phyloP scores from a whole-genome alignment of 73 alveolate species.

The Tetrahymena elliotti region DNA sequence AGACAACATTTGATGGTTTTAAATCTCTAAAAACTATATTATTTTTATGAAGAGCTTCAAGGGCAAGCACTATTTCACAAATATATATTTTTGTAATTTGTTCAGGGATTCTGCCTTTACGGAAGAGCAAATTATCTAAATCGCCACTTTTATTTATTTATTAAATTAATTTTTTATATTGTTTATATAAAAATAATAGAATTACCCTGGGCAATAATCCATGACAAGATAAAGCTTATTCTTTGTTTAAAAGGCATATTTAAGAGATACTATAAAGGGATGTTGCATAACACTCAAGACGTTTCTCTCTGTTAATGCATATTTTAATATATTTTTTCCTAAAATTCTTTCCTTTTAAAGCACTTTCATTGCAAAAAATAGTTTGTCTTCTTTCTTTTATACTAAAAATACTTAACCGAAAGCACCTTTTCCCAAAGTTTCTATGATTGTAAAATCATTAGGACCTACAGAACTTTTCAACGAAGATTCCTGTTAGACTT shows the following conservation, averaged over 20 bases:
- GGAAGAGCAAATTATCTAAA: slow-evolving; percentile 43
- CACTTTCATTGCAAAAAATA: slow-evolving; percentile 88
- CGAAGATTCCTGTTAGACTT: not conserved
- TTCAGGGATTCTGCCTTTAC: slow-evolving; percentile 33
- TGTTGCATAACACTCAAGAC: slow-evolving; percentile 75
- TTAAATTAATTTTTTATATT: not conserved
- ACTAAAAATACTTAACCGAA: slow-evolving; percentile 88
- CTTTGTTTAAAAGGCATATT: slow-evolving; percentile 83
- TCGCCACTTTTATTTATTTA: slow-evolving; percentile 44
- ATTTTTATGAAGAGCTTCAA: slow-evolving; percentile 15
- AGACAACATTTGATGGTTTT: slow-evolving; percentile 8
- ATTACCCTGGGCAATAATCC: slow-evolving; percentile 84
- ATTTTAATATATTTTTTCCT: slow-evolving; percentile 73
- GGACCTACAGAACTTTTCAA: slow-evolving; percentile 43
- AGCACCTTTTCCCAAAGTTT: slow-evolving; percentile 77
- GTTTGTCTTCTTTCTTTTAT: slow-evolving; percentile 60
- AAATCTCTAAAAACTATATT: slow-evolving; percentile 31
- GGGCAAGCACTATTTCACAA: slow-evolving; percentile 52
- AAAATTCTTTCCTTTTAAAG: slow-evolving; percentile 71
- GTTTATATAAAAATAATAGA: not conserved
- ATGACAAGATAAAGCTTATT: slow-evolving; percentile 76
- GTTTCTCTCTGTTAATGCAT: slow-evolving; percentile 91
- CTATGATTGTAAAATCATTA: slow-evolving; percentile 56
- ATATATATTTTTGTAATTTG: slow-evolving; percentile 46
- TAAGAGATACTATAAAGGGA: slow-evolving; percentile 80